These are phyloP conservation scores for Pneumocystis carinii DNA, from an alignment of 1,139 yeast species.

Conservation along the genomic window DNA sequence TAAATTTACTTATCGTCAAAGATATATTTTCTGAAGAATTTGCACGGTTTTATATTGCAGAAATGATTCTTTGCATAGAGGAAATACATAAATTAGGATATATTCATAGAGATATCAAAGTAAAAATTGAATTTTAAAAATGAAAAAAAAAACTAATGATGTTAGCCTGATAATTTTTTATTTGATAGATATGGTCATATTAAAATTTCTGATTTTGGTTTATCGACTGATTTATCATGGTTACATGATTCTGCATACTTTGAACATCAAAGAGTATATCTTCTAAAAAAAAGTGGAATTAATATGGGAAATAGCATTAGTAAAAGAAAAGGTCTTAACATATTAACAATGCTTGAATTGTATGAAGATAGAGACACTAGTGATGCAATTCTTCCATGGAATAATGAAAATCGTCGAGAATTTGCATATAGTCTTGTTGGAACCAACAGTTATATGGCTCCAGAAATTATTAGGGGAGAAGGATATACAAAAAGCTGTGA, in stretches of 20 bases:
- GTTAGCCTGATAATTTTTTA: conserved; percentile 45
- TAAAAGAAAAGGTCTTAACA: conserved; percentile 3
- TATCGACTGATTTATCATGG: conserved; percentile 19
- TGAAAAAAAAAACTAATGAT: conserved; percentile 26
- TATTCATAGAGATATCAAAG: conserved; percentile 67
- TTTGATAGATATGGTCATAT: conserved; percentile 73
- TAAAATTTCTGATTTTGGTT: conserved; percentile 70
- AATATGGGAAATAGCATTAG: conserved; percentile 9
- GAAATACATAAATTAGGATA: conserved; percentile 70
- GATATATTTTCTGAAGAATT: conserved; percentile 73
- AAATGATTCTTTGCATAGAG: conserved; percentile 74
- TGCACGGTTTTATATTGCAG: conserved; percentile 66
- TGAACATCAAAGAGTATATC: conserved; percentile 8
- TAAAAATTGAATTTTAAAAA: not conserved
- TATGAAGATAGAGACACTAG: not conserved
- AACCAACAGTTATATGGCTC: conserved; percentile 91
- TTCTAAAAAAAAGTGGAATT: conserved; percentile 9
- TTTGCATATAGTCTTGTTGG: conserved; percentile 58
- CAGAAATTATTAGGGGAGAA: conserved; percentile 75
- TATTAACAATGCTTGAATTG: not conserved
- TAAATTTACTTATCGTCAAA: conserved; percentile 63
- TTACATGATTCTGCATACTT: not conserved
- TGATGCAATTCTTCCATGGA: conserved; percentile 6
- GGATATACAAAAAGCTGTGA: conserved; percentile 77
- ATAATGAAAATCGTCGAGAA: conserved; percentile 5